These are phyloP conservation scores for Triangularia verruculosa DNA, from an alignment of 2,329 filamentous ascomycete species.

Conservation along the genomic window DNA sequence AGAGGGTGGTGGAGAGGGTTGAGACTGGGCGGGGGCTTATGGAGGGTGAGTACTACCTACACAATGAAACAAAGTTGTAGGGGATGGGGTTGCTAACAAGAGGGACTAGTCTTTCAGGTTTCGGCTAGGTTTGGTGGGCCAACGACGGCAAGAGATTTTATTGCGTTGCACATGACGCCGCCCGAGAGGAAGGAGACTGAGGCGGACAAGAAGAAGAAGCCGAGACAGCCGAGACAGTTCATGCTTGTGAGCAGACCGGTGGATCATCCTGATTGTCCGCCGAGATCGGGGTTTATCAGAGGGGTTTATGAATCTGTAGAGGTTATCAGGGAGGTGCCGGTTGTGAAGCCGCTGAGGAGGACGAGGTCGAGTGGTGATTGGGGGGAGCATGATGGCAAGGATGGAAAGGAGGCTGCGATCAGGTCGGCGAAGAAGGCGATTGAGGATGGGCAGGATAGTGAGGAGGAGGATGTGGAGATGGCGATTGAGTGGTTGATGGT, in stretches of 20 bases:
- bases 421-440: slow-evolving; percentile 38
- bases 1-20: slow-evolving; percentile 66
- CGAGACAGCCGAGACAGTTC: slow-evolving; percentile 62
- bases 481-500: slow-evolving; percentile 88
- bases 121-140: slow-evolving; percentile 89
- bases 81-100: neutral
- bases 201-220: slow-evolving; percentile 16
- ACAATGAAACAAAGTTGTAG: neutral
- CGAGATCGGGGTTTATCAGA: slow-evolving; percentile 70
- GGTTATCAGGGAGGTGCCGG: slow-evolving; percentile 77
- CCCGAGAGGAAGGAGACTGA: neutral
- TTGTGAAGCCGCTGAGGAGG: slow-evolving; percentile 44
- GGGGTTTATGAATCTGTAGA: slow-evolving; percentile 91
- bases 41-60: slow-evolving; percentile 38
- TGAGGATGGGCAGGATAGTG: slow-evolving; percentile 12
- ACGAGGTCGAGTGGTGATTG: slow-evolving; percentile 35
- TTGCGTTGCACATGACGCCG: slow-evolving; percentile 64
- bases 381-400: slow-evolving; percentile 36
- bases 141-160: slow-evolving; percentile 82
- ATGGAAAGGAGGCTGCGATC: slow-evolving; percentile 41
- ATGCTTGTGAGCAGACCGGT: slow-evolving; percentile 88
- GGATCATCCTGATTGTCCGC: slow-evolving; percentile 68
- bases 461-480: slow-evolving; percentile 37
- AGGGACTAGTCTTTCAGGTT: slow-evolving; percentile 70
- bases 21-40: slow-evolving; percentile 50